Conservation (phyloP, 116 monocot genomes). For the Cymodocea nodosa region DNA sequence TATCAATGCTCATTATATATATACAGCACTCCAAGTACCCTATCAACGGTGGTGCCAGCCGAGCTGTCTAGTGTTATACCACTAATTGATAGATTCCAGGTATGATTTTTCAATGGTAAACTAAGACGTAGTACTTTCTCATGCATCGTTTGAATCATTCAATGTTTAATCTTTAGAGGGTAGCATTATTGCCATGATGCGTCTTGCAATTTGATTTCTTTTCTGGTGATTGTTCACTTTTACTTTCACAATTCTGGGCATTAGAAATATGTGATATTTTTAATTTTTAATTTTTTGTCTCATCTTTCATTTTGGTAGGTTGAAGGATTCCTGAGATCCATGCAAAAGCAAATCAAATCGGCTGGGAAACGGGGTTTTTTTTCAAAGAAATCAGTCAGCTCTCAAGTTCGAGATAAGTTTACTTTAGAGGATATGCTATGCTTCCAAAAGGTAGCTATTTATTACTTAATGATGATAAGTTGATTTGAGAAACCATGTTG, state of each 20-base stretch:
- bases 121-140: not conserved
- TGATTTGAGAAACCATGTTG: too few relatives aligned
- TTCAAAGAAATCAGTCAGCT: constrained; percentile 72
- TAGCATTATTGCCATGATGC: too few relatives aligned
- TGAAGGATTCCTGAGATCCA: constrained; percentile 80
- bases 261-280: not conserved
- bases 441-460: constrained; percentile 69
- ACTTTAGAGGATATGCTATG: constrained; percentile 94
- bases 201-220: too few relatives aligned
- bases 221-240: too few relatives aligned
- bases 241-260: not conserved
- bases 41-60: constrained; percentile 66
- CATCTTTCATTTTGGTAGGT: constrained; percentile 54
- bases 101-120: constrained; percentile 4
- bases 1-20: not conserved
- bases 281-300: not conserved
- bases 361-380: constrained; percentile 95
- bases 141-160: not conserved
- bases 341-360: constrained; percentile 92
- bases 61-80: constrained; percentile 86
- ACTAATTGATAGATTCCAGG: constrained; percentile 90
- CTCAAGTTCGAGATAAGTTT: constrained; percentile 80
- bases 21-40: constrained; percentile 75
- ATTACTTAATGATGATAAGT: too few relatives aligned
- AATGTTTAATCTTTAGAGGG: too few relatives aligned